Evolutionary conservation across 768 basidiomycete species (phyloP).

Genomic region (Mycena vitilis): DNA sequence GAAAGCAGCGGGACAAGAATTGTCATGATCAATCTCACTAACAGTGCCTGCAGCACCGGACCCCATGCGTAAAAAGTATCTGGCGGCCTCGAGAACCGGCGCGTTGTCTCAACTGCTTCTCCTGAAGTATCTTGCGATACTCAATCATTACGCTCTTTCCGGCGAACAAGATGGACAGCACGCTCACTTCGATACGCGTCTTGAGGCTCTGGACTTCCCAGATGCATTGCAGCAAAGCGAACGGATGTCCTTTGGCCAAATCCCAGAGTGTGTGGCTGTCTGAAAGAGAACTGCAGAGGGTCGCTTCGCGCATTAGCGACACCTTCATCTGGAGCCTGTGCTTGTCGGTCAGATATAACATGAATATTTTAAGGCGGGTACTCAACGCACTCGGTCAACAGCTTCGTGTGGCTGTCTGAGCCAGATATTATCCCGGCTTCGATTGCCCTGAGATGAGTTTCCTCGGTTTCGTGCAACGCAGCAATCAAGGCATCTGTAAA

Average conservation of each 20-base stretch:
- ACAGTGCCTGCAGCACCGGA: too few species aligned
- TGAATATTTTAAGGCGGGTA: too few species aligned
- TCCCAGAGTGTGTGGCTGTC: neutral
- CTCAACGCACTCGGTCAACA: constrained; percentile 14
- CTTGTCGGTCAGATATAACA: neutral
- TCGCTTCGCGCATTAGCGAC: constrained; percentile 8
- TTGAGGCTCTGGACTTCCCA: constrained; percentile 17
- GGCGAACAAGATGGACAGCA: neutral
- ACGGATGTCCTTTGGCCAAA: constrained; percentile 8
- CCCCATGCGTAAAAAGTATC: too few species aligned
- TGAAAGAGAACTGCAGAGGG: constrained; percentile 15
- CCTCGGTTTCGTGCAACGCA: constrained; percentile 16
- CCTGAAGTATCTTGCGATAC: constrained; percentile 4
- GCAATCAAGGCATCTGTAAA: neutral
- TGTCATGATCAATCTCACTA: too few species aligned
- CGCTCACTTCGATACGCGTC: constrained; percentile 14
- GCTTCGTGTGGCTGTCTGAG: constrained; percentile 14
- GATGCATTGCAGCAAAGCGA: constrained; percentile 13
- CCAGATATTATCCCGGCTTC: constrained; percentile 10
- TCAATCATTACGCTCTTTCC: neutral
- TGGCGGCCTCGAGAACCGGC: too few species aligned
- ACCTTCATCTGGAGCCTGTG: neutral
- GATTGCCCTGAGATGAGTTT: constrained; percentile 7
- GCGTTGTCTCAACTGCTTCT: constrained; percentile 4
- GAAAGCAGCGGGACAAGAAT: too few species aligned